These are phyloP conservation scores for Boletellus sp. DNA, from an alignment of 1,284 basidiomycete species.

Conservation along the genomic window DNA sequence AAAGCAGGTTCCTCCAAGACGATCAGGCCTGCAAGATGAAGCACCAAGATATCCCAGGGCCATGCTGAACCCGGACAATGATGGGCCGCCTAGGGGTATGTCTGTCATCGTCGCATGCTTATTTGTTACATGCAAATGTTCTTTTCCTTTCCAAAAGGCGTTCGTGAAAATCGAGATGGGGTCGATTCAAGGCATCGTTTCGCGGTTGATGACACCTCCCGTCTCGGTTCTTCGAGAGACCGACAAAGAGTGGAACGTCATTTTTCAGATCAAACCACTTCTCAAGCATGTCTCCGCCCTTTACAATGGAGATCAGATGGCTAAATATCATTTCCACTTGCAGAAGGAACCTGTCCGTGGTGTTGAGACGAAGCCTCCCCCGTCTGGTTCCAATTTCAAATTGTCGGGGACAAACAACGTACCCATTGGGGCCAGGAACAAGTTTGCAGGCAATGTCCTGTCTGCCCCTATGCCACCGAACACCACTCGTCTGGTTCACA, in stretches of 20 bases:
- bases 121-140: background rate
- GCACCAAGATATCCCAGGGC: conserved; percentile 40
- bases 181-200: conserved; percentile 19
- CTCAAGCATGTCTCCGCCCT: conserved; percentile 18
- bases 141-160: conserved; percentile 1
- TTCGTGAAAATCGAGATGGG: conserved; percentile 25
- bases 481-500: background rate
- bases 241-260: conserved; percentile 21
- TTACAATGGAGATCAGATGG: background rate
- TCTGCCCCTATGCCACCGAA: background rate
- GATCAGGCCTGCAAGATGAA: conserved; percentile 23
- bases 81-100: conserved; percentile 18
- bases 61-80: conserved; percentile 33
- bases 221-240: conserved; percentile 19
- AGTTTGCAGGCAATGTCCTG: conserved; percentile 14
- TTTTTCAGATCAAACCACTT: conserved; percentile 14
- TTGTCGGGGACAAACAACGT: conserved; percentile 34
- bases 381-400: conserved; percentile 23
- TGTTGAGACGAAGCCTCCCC: conserved; percentile 16
- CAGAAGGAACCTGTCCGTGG: conserved; percentile 26
- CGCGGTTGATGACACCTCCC: conserved; percentile 12
- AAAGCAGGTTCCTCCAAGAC: conserved; percentile 16
- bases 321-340: background rate
- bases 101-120: background rate
- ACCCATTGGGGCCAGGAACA: conserved; percentile 29